phyloP scores from a whole-genome alignment of 2,329 filamentous ascomycete genomes.

The Hypocreales sp. region DNA sequence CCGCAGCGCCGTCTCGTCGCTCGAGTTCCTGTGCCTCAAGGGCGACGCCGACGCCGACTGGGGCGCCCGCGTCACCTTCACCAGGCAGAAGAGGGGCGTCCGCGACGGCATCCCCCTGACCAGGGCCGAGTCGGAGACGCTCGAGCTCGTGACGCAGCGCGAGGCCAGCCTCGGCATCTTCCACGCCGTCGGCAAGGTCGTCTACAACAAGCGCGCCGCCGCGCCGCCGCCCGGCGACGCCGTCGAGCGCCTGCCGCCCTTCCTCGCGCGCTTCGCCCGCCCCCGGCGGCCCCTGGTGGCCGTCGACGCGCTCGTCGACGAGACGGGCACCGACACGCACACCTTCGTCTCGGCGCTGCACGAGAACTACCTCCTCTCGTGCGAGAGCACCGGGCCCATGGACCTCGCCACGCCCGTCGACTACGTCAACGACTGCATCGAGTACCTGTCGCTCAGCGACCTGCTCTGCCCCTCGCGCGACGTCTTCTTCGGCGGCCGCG shows the following conservation, averaged over 20 bases:
- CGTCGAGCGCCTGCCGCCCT: slow-evolving; percentile 41
- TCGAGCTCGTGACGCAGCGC: slow-evolving; percentile 70
- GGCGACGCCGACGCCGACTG: slow-evolving; percentile 60
- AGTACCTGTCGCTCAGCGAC: slow-evolving; percentile 76
- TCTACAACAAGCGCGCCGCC: slow-evolving; percentile 84
- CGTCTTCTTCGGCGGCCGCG: slow-evolving; percentile 47
- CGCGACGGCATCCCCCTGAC: slow-evolving; percentile 49
- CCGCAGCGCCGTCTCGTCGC: slow-evolving; percentile 75
- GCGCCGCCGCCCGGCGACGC: slow-evolving; percentile 21
- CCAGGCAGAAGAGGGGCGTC: slow-evolving; percentile 47
- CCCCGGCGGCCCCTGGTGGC: slow-evolving; percentile 49
- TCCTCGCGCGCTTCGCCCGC: slow-evolving; percentile 40
- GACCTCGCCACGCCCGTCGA: slow-evolving; percentile 52
- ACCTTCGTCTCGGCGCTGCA: slow-evolving; percentile 85
- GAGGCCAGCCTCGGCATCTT: slow-evolving; percentile 90
- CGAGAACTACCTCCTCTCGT: slow-evolving; percentile 86
- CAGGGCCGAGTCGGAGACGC: slow-evolving; percentile 59
- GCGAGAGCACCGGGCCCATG: slow-evolving; percentile 37
- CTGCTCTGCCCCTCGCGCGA: slow-evolving; percentile 63
- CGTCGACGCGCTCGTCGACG: slow-evolving; percentile 70
- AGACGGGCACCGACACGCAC: slow-evolving; percentile 80
- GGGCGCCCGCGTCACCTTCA: slow-evolving; percentile 58
- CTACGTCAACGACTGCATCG: slow-evolving; percentile 71
- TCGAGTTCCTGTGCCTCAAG: slow-evolving; percentile 84
- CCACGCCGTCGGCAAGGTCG: slow-evolving; percentile 86